Evolutionary conservation across 2,329 filamentous ascomycete species (phyloP).

Genomic region (Diaporthe sp.): DNA sequence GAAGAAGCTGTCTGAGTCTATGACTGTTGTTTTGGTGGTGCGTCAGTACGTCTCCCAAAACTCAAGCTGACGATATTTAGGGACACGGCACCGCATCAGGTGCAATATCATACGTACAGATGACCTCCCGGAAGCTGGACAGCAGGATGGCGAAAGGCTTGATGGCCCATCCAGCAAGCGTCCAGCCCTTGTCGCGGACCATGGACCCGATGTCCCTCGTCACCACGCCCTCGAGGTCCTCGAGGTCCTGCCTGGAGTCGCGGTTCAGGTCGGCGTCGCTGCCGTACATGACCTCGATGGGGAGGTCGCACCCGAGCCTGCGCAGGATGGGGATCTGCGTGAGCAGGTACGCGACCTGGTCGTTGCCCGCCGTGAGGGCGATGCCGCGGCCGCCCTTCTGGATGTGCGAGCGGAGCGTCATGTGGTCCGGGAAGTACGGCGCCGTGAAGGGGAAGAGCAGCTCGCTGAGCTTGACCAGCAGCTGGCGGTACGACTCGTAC

Average conservation of each 20-base stretch:
- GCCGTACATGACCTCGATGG: constrained; percentile 56
- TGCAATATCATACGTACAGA: constrained; percentile 42
- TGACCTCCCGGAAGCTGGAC: constrained; percentile 60
- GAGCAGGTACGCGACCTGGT: constrained; percentile 56
- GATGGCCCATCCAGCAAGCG: constrained; percentile 57
- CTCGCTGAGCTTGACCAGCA: constrained; percentile 53
- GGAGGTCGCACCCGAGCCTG: constrained; percentile 52
- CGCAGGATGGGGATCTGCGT: constrained; percentile 55
- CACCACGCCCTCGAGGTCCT: constrained; percentile 56
- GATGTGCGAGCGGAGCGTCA: constrained; percentile 56
- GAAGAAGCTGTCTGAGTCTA: constrained; percentile 60
- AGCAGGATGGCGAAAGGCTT: constrained; percentile 61
- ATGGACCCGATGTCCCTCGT: constrained; percentile 58
- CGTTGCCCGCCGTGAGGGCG: constrained; percentile 58
- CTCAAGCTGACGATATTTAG: neutral
- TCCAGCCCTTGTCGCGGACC: constrained; percentile 59
- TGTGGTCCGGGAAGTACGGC: constrained; percentile 59
- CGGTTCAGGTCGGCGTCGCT: constrained; percentile 58
- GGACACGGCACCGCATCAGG: neutral
- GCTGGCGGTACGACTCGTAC: constrained; percentile 57
- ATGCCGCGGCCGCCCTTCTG: constrained; percentile 56
- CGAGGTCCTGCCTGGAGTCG: constrained; percentile 54
- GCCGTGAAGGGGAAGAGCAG: constrained; percentile 55
- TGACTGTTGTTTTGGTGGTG: constrained; percentile 43
- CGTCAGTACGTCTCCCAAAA: neutral